Evolutionary conservation across 805 yeast genomes (phyloP).

Genomic region (Hanseniaspora guilliermondii): DNA sequence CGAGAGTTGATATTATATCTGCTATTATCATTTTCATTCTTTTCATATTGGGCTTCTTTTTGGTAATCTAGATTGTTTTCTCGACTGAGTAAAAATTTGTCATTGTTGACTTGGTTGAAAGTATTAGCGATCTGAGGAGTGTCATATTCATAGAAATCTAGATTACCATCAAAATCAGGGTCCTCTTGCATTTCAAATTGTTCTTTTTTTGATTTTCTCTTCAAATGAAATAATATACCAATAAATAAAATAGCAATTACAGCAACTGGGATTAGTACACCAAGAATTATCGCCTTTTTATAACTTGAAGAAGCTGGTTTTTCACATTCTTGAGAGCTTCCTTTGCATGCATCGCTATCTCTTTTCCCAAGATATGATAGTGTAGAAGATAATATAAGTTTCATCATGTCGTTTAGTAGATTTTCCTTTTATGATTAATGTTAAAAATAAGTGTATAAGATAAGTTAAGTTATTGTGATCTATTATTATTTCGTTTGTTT

Average conservation of each 20-base stretch:
- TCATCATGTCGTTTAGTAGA: not conserved
- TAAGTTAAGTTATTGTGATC: too few relatives aligned
- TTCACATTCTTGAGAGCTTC: constrained; percentile 10
- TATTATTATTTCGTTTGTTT: too few relatives aligned
- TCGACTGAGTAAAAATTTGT: not conserved
- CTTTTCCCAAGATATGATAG: not conserved
- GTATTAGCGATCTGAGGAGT: constrained; percentile 9
- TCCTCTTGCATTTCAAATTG: constrained; percentile 7
- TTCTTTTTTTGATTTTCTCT: constrained; percentile 8
- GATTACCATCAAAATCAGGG: constrained; percentile 13
- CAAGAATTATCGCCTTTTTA: constrained; percentile 10
- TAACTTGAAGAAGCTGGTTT: constrained; percentile 10
- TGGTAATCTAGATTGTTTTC: not conserved
- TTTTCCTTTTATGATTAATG: too few relatives aligned
- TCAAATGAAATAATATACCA: constrained; percentile 7
- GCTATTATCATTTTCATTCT: not conserved
- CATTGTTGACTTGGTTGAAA: not conserved
- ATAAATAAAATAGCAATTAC: constrained; percentile 7
- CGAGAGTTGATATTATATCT: not conserved
- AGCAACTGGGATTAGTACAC: constrained; percentile 11
- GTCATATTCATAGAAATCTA: constrained; percentile 13
- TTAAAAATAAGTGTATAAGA: too few relatives aligned
- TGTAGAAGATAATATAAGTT: not conserved
- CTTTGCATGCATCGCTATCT: not conserved
- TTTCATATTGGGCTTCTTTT: not conserved